Conservation (phyloP, 1,284 basidiomycete species). For the Mixia osmundae region DNA sequence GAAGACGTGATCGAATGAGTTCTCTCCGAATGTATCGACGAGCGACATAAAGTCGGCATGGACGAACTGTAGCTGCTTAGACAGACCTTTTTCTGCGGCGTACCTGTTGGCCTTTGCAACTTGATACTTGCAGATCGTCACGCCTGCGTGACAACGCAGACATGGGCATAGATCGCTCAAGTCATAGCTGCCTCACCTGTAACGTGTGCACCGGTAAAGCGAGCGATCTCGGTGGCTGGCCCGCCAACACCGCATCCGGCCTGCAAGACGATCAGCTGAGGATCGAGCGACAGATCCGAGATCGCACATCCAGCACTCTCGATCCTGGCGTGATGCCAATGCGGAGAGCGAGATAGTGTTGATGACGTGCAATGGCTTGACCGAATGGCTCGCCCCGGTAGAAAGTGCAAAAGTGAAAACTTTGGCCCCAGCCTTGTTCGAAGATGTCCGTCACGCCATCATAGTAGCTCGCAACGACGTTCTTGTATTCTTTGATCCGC, state of each 20-base stretch:
- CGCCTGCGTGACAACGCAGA: too few species aligned
- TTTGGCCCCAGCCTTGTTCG: constrained; percentile 36
- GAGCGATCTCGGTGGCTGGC: constrained; percentile 81
- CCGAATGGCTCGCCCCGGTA: constrained; percentile 54
- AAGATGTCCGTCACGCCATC: constrained; percentile 22
- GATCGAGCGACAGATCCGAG: too few species aligned
- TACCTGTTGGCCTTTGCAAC: constrained; percentile 62
- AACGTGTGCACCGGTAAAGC: constrained; percentile 71
- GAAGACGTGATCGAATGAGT: constrained; percentile 63
- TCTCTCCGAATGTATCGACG: constrained; percentile 70
- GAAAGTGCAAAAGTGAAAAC: constrained; percentile 94
- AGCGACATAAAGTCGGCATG: constrained; percentile 94
- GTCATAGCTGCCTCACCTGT: too few species aligned
- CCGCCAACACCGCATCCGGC: constrained; percentile 94
- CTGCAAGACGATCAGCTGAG: too few species aligned
- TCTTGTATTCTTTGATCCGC: too few species aligned
- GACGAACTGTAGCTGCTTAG: constrained; percentile 52
- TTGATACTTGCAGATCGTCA: constrained; percentile 97
- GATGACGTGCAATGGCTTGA: constrained; percentile 67
- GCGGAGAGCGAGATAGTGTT: constrained; percentile 82
- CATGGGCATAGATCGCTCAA: too few species aligned
- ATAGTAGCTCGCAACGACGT: too few species aligned
- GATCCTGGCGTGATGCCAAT: constrained; percentile 66
- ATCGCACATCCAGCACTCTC: constrained; percentile 94
- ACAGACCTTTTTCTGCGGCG: constrained; percentile 52